These are phyloP conservation scores for Ganoderma lucidum DNA, from an alignment of 1,284 basidiomycete genomes.

Conservation along the genomic window DNA sequence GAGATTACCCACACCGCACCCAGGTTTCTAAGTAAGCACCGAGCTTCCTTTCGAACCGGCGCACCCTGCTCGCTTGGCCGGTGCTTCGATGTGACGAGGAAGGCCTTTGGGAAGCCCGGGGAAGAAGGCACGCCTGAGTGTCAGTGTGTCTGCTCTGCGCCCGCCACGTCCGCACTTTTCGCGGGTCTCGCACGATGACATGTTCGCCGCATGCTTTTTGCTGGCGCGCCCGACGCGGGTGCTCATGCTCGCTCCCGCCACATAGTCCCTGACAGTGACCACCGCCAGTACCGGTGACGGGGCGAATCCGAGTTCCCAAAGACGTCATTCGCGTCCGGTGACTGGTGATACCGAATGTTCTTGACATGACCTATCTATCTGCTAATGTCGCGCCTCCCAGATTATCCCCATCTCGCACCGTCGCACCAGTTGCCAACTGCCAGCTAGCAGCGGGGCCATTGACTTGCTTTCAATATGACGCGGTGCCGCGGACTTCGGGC, in stretches of 20 bases:
- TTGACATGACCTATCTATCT: neutral
- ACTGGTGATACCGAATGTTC: neutral
- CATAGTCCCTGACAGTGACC: neutral
- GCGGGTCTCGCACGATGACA: neutral
- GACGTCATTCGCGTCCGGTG: neutral
- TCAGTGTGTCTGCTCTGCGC: neutral
- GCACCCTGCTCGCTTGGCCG: neutral
- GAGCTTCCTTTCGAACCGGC: neutral
- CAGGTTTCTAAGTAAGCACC: neutral
- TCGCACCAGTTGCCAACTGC: neutral
- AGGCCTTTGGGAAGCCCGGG: neutral
- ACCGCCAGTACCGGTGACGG: neutral
- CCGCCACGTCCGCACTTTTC: neutral
- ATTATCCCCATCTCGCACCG: neutral
- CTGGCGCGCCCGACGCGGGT: neutral
- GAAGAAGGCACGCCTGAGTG: neutral
- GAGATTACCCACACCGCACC: neutral
- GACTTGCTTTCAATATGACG: neutral
- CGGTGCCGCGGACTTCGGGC: neutral
- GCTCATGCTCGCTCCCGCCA: constrained; percentile 2
- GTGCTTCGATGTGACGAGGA: neutral
- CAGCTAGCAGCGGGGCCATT: neutral
- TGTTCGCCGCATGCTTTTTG: neutral
- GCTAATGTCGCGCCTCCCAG: neutral
- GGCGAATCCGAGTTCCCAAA: neutral